Percentiles rank a stretch among this genome's conserved stretches.
These are phyloP conservation scores for Hymenoscyphus scutula DNA, from an alignment of 2,329 filamentous ascomycete genomes.

Conservation along the genomic window DNA sequence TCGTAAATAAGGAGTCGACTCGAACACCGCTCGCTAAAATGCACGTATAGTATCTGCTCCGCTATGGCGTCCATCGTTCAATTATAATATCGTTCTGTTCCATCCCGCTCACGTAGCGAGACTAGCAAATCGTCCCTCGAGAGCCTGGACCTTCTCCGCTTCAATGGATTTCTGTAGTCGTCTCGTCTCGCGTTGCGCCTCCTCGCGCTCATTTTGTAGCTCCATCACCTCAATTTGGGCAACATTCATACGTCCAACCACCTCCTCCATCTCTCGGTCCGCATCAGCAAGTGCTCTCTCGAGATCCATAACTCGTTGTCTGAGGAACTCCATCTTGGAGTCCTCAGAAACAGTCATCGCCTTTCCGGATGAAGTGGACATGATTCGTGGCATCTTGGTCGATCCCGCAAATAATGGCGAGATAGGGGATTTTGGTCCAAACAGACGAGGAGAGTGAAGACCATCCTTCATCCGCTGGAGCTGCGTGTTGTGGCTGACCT, in stretches of 20 bases:
- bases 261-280: conserved; percentile 79
- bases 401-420: conserved; percentile 59
- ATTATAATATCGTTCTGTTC: conserved; percentile 1
- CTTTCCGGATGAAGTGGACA: conserved; percentile 46
- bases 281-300: conserved; percentile 76
- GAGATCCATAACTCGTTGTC: conserved; percentile 76
- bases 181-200: conserved; percentile 68
- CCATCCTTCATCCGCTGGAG: conserved; percentile 69
- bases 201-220: conserved; percentile 72
- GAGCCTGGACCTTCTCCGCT: conserved; percentile 35
- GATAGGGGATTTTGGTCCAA: conserved; percentile 58
- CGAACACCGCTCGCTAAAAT: conserved; percentile 11
- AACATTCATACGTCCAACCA: conserved; percentile 76
- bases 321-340: conserved; percentile 70
- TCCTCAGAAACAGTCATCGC: conserved; percentile 68
- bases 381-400: conserved; percentile 54
- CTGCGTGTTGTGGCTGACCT: conserved; percentile 73
- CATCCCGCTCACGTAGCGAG: conserved; percentile 29
- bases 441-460: conserved; percentile 46
- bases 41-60: neutral
- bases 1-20: neutral
- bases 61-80: neutral
- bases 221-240: conserved; percentile 78
- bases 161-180: conserved; percentile 66
- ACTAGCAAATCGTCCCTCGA: conserved; percentile 32